These are phyloP conservation scores for Tricholoma matsutake DNA, from an alignment of 768 basidiomycete genomes.

Conservation along the genomic window DNA sequence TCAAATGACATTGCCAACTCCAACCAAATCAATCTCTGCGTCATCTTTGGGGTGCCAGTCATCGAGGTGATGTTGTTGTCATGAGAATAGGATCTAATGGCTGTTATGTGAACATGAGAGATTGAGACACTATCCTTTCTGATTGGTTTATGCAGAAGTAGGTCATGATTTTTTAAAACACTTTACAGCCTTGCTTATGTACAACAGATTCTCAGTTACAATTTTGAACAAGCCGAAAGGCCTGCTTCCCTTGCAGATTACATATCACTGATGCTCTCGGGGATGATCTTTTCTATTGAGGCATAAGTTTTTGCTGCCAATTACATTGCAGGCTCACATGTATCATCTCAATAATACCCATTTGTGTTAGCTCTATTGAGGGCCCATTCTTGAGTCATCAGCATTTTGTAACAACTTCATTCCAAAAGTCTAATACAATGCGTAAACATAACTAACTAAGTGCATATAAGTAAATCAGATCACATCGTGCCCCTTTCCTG, in stretches of 20 bases:
- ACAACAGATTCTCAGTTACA: neutral
- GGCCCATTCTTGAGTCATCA: no score
- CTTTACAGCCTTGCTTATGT: neutral
- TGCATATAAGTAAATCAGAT: no score
- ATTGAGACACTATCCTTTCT: slow-evolving; percentile 2
- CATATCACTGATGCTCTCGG: neutral
- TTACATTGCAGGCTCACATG: no score
- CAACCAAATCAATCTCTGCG: neutral
- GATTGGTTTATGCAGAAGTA: slow-evolving; percentile 2
- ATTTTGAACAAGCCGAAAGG: neutral
- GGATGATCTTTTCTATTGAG: no score
- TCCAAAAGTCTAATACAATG: no score
- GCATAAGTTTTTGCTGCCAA: no score
- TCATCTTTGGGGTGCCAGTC: neutral
- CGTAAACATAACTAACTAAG: no score
- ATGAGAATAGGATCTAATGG: slow-evolving; percentile 1
- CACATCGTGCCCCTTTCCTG: no score
- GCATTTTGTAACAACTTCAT: no score
- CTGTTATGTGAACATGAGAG: slow-evolving; percentile 1
- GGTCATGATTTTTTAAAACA: neutral
- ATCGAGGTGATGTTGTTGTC: neutral
- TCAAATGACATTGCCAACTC: neutral
- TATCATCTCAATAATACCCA: neutral
- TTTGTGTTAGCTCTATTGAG: no score
- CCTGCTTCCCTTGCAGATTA: neutral